Evolutionary conservation across 495 filamentous ascomycete species (phyloP), one percentile per base, ranked within the genome.

Genomic region (Aspergillus bridgeri): DNA sequence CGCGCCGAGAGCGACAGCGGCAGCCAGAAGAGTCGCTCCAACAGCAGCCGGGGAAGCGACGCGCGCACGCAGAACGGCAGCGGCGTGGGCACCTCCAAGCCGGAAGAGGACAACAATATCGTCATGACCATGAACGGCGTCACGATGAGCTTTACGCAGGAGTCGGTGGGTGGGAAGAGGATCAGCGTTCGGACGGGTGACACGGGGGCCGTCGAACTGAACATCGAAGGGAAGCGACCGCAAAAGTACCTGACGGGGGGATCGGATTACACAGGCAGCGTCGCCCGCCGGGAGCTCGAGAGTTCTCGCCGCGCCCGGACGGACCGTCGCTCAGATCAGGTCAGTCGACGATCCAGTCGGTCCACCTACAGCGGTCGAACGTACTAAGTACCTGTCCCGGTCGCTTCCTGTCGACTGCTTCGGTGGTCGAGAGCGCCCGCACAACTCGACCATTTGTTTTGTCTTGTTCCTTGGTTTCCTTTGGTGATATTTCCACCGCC

Each of bases 21-120:
- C 23, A 79, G 77, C 55, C 75, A 75, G 51, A 76, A 78, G 51
- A 78, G 69, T 58, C 72, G 71, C 22, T 77, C 75, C 11, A 73
- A 69, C 65, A 75, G 76, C 67, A 77, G 75, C 60, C 73, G 72
- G 27, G 75, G 68, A 25, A 78, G 69, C 61, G 69, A 72, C 49
- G 64, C 65, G 13, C 69, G 69, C 18, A 72, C 67, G 9, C 65
- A 64, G 27, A 63, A 60, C 42, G 69, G 64, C 21, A 73, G 75
- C 53, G 67, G 60, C n/a, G 63, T 50, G 21, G 23, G 60, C 20
- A 66, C 67, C 22, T 67, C 69, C 50, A 72, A 68, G 50, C 52
- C 61, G 13, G 72, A 72, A 19, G 75, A 74, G 8, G 66, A 73
- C 52, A 75, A 70, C 55, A 72, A 73, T 57, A 73, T 79, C 63